Percentiles rank a stretch among this genome's conserved stretches.
Conservation (phyloP, 208 protist species). For the Crithidia brevicula region DNA sequence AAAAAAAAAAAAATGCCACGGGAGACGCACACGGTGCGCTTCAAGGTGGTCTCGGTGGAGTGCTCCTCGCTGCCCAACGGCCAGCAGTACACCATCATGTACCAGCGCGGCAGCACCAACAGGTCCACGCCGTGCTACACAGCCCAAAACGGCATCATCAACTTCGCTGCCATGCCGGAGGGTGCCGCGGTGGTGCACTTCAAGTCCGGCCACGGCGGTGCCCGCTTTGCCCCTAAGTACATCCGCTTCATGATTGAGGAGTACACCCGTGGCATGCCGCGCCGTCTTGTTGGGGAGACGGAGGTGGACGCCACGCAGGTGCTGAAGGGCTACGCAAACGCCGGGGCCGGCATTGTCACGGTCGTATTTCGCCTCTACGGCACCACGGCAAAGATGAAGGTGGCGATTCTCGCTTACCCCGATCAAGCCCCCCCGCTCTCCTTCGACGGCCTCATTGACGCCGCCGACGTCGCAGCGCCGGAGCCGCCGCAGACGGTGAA, state of each 20-base stretch:
- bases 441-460: slow-evolving; percentile 62
- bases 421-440: slow-evolving; percentile 52
- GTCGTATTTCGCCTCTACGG: slow-evolving; percentile 72
- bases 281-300: slow-evolving; percentile 67
- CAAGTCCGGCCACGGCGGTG: slow-evolving; percentile 50
- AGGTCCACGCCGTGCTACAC: slow-evolving; percentile 80
- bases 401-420: slow-evolving; percentile 80
- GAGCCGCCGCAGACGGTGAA: slow-evolving; percentile 41
- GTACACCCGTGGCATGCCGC: slow-evolving; percentile 69
- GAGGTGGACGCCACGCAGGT: slow-evolving; percentile 74
- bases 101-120: slow-evolving; percentile 71
- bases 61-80: slow-evolving; percentile 63
- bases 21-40: slow-evolving; percentile 76
- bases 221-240: slow-evolving; percentile 77
- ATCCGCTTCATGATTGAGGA: slow-evolving; percentile 86
- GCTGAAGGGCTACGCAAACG: slow-evolving; percentile 33
- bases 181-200: slow-evolving; percentile 82
- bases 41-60: slow-evolving; percentile 75
- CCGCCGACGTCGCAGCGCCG: slow-evolving; percentile 23
- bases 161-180: slow-evolving; percentile 87
- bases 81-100: slow-evolving; percentile 83
- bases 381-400: slow-evolving; percentile 55
- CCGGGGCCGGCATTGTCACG: slow-evolving; percentile 40
- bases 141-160: slow-evolving; percentile 58
- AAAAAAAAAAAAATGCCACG: slow-evolving; percentile 39